Evolutionary conservation across 495 filamentous ascomycete species (phyloP), one percentile per base, ranked within the genome.

Genomic region (Rhypophila decipiens): DNA sequence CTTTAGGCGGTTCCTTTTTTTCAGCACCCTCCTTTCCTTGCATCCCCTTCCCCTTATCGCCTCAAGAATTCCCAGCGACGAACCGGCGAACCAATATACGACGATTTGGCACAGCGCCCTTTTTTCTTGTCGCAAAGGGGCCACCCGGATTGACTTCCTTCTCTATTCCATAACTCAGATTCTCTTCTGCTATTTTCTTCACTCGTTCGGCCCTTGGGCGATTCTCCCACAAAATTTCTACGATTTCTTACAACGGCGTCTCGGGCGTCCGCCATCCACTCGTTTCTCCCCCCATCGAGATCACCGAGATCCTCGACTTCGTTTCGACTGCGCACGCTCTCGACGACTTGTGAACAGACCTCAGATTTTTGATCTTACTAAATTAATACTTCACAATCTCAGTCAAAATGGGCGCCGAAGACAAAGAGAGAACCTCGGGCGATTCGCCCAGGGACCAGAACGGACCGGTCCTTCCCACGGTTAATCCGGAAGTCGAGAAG

Each of bases 361-460:
- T 39, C 44, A 13, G 33, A 33, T 50, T 15, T 18, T 46, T 43
- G 4, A 24, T 15, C n/a, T n/a, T n/a, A n/a, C n/a, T n/a, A n/a
- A n/a, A n/a, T n/a, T n/a, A 23, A 46, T 1, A 47, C 38, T 11
- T 24, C 20, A 8, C 3, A 48, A 5, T 42, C 4, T 18, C 35
- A 24, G 35, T 21, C 49, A 57, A 42, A 24, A 69, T 69, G 66
- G 60, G 57, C 36, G 78, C 84, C 46, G 85, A 82, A 58, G 83
- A 94, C 67, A 95, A 94, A 68, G 80, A 69, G 44, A 84, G 90
- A 60, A 73, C 77, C 42, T 95, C 89, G 27, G 85, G 80, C 66
- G 88, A 90, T 64, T 69, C 73, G 46, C 74, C 78, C 56, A 73
- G 79, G 61, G 64, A 76, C 47, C 52, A 77, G 39, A 71, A 71